Percentiles rank a stretch among this genome's conserved stretches.
phyloP scores from a whole-genome alignment of 2,329 filamentous ascomycete genomes.

The Sporothrix brunneoviolacea region DNA sequence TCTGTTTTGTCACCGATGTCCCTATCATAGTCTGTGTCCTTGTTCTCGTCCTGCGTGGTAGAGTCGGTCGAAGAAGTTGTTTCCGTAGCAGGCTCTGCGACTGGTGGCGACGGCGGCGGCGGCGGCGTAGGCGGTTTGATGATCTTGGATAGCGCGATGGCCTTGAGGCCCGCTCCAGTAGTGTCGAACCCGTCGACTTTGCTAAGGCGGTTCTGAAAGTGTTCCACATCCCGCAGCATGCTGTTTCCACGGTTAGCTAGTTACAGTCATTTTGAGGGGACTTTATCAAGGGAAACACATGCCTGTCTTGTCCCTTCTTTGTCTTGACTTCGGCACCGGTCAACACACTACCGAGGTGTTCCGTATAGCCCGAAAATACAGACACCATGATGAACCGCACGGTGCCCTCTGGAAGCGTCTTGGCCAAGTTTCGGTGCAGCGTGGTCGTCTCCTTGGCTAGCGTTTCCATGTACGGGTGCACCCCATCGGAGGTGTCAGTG shows the following conservation, averaged over 20 bases:
- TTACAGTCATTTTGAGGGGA: not conserved
- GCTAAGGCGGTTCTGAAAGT: constrained; percentile 62
- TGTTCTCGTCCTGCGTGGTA: not conserved
- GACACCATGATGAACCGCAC: constrained; percentile 79
- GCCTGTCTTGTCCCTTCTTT: constrained; percentile 65
- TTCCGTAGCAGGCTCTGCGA: not conserved
- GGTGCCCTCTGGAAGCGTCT: constrained; percentile 70
- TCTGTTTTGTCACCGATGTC: not conserved
- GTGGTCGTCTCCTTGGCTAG: constrained; percentile 80
- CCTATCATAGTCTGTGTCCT: not conserved
- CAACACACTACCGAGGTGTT: constrained; percentile 69
- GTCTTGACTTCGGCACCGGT: constrained; percentile 58
- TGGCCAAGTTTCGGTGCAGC: constrained; percentile 74
- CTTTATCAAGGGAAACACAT: constrained; percentile 26
- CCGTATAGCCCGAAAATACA: constrained; percentile 75
- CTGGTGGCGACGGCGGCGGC: constrained; percentile 12
- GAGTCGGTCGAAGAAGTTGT: not conserved
- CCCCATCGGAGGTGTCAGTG: constrained; percentile 29
- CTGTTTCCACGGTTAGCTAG: constrained; percentile 36
- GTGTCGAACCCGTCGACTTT: constrained; percentile 76
- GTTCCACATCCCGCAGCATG: constrained; percentile 69
- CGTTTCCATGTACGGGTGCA: constrained; percentile 76
- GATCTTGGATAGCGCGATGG: constrained; percentile 56
- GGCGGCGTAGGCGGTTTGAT: constrained; percentile 23
- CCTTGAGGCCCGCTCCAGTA: constrained; percentile 61